A percentile compares a stretch with the other conserved stretches of the same genome.
Evolutionary conservation across 2,329 filamentous ascomycete species (phyloP).

Genomic region (Lomentospora prolificans): DNA sequence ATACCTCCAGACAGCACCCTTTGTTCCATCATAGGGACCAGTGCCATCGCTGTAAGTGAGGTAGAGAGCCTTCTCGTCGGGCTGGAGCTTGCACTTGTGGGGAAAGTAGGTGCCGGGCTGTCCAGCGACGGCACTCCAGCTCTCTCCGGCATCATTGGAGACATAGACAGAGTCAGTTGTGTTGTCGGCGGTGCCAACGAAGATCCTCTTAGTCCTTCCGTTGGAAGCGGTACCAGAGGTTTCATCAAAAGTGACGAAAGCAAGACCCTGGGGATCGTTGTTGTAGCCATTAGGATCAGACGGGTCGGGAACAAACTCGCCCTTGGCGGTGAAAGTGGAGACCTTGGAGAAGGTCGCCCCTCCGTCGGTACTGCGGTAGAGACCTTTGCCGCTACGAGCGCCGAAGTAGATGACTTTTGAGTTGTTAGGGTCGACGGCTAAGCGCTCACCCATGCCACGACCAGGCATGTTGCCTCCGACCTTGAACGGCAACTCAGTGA

Average conservation of each 20-base stretch:
- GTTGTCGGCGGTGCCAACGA: conserved; percentile 45
- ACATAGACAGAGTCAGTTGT: conserved; percentile 42
- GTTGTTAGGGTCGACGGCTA: conserved; percentile 48
- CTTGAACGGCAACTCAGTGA: conserved; percentile 44
- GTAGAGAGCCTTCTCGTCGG: conserved; percentile 42
- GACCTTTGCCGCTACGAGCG: conserved; percentile 46
- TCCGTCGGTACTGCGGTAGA: conserved; percentile 48
- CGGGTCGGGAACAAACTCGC: conserved; percentile 36
- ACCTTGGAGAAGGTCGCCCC: conserved; percentile 46
- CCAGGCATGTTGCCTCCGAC: conserved; percentile 54
- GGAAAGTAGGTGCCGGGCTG: conserved; percentile 43
- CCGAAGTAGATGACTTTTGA: conserved; percentile 49
- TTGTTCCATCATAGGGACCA: conserved; percentile 46
- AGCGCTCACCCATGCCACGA: conserved; percentile 47
- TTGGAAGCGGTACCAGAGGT: conserved; percentile 30
- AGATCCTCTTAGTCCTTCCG: conserved; percentile 42
- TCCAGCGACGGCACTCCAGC: conserved; percentile 38
- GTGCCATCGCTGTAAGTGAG: conserved; percentile 44
- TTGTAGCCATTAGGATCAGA: conserved; percentile 33
- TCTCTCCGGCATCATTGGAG: conserved; percentile 40
- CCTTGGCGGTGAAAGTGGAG: conserved; percentile 37
- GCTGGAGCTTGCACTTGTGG: conserved; percentile 42
- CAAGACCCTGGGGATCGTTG: conserved; percentile 34
- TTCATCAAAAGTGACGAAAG: conserved; percentile 45
- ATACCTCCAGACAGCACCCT: conserved; percentile 44